These are phyloP conservation scores for Sphenostylis stenocarpa DNA, from an alignment of 306 rosid genomes.

Conservation along the genomic window DNA sequence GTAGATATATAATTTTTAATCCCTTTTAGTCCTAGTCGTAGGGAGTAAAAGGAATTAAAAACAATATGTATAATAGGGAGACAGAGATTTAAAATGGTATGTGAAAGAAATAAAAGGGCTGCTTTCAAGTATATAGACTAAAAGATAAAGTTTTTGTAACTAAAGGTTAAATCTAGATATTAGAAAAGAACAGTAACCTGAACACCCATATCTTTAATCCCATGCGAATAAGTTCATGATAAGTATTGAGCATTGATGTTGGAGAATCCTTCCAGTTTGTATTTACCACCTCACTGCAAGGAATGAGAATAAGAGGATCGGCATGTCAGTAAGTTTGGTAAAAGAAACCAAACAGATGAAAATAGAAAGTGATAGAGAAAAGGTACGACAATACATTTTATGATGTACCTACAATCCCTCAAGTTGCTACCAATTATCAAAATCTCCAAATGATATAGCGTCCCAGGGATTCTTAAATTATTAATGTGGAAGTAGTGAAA, in stretches of 20 bases:
- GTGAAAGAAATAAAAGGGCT: background rate
- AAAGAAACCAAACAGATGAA: background rate
- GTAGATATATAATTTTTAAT: too few species aligned
- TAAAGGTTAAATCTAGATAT: background rate
- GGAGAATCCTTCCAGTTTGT: constrained; percentile 79
- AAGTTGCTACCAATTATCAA: background rate
- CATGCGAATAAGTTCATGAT: constrained; percentile 58
- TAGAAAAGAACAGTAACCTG: constrained; percentile 56
- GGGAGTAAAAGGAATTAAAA: background rate
- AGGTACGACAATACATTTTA: background rate
- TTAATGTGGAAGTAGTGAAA: background rate
- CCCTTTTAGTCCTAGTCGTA: background rate
- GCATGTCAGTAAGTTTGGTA: background rate
- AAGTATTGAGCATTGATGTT: constrained; percentile 63
- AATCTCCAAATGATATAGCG: constrained; percentile 3
- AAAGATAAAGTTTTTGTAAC: too few species aligned
- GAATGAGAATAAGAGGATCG: constrained; percentile 16
- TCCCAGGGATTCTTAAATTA: background rate
- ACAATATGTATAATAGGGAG: background rate
- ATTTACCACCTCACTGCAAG: constrained; percentile 44
- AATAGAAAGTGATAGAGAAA: background rate
- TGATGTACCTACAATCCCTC: background rate
- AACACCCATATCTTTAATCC: constrained; percentile 86
- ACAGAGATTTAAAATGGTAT: background rate
- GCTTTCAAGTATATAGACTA: too few species aligned